A percentile compares a stretch with the other conserved stretches of the same genome.
phyloP scores from a whole-genome alignment of 2,329 filamentous ascomycete genomes.

The Cordyceps farinosa region DNA sequence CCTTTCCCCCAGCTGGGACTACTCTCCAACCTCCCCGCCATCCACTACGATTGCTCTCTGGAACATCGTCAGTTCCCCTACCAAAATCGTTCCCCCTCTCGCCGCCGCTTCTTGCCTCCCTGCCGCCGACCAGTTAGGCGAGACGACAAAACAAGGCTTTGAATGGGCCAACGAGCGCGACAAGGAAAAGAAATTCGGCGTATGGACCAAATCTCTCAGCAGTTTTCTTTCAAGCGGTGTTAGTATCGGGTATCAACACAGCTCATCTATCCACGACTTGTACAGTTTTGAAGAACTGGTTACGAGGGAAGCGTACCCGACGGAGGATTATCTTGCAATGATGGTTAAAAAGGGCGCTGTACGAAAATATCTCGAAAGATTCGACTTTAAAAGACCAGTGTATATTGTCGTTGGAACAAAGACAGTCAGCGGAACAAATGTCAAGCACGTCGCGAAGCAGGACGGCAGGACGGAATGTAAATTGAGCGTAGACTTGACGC shows the following conservation, averaged over 20 bases:
- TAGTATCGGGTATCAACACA: not conserved
- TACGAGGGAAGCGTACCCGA: not conserved
- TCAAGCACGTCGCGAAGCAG: not conserved
- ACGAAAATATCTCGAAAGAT: not conserved
- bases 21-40: not conserved
- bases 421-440: not conserved
- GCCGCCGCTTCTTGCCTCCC: not conserved
- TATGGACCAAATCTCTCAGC: not conserved
- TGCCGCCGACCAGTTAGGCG: not conserved
- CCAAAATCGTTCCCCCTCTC: not conserved
- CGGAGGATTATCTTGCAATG: not conserved
- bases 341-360: not conserved
- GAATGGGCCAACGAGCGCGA: not conserved
- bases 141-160: not conserved
- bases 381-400: not conserved
- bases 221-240: not conserved
- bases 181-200: not conserved
- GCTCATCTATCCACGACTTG: too few relatives aligned
- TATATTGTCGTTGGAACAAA: not conserved
- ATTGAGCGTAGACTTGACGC: too few relatives aligned
- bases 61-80: not conserved
- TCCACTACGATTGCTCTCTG: not conserved
- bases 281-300: not conserved
- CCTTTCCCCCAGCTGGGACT: not conserved
- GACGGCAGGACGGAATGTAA: too few relatives aligned